These are phyloP conservation scores for Chrysosporium queenslandicum DNA, from an alignment of 2,329 filamentous ascomycete genomes.

Conservation along the genomic window DNA sequence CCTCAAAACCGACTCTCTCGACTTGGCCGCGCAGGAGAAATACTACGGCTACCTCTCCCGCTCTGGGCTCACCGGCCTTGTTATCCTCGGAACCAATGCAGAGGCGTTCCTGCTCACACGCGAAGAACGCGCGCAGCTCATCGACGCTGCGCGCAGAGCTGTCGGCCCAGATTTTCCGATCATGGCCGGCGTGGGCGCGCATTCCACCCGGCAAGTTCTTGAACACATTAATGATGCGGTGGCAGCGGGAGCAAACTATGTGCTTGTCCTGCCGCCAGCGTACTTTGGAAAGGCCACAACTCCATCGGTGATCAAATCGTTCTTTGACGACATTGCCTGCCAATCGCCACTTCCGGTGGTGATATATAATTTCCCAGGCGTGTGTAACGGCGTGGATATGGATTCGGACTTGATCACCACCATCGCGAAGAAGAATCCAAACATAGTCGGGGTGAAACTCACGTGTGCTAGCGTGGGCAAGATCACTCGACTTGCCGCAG, in stretches of 20 bases:
- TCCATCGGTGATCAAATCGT: slow-evolving; percentile 47
- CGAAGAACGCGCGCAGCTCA: slow-evolving; percentile 49
- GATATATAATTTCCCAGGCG: slow-evolving; percentile 59
- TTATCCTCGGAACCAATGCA: slow-evolving; percentile 48
- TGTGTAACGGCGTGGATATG: slow-evolving; percentile 58
- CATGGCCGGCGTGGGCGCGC: slow-evolving; percentile 55
- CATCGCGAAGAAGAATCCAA: slow-evolving; percentile 41
- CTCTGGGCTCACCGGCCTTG: slow-evolving; percentile 44
- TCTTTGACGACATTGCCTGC: slow-evolving; percentile 50
- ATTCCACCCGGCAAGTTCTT: slow-evolving; percentile 55
- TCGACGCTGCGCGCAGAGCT: slow-evolving; percentile 46
- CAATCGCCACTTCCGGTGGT: slow-evolving; percentile 48
- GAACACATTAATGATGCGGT: slow-evolving; percentile 51
- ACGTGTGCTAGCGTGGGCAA: slow-evolving; percentile 56
- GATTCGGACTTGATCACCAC: slow-evolving; percentile 52
- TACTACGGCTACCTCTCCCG: slow-evolving; percentile 45
- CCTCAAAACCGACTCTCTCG: slow-evolving; percentile 40
- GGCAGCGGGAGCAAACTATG: slow-evolving; percentile 52
- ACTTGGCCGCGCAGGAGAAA: slow-evolving; percentile 40
- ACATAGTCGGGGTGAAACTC: slow-evolving; percentile 56
- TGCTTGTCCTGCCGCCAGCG: slow-evolving; percentile 51
- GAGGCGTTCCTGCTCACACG: slow-evolving; percentile 50
- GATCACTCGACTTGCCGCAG: slow-evolving; percentile 46
- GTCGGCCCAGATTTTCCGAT: slow-evolving; percentile 47
- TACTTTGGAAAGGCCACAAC: slow-evolving; percentile 57